phyloP scores from a whole-genome alignment of 2,329 filamentous ascomycete genomes.

The Paecilomyces sp. region DNA sequence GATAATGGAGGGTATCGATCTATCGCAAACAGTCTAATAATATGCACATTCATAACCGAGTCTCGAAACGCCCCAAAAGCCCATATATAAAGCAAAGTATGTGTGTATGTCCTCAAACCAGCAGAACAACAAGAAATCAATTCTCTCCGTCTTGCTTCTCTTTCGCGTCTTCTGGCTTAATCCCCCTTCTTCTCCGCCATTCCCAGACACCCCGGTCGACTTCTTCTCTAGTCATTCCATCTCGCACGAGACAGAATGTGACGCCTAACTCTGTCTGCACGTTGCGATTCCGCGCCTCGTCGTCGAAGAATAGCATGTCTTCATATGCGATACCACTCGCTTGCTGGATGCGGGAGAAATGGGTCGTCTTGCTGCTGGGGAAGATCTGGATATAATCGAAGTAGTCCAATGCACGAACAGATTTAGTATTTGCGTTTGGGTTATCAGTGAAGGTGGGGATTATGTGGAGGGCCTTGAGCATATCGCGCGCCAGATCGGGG shows the following conservation, averaged over 20 bases:
- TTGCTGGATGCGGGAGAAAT: constrained; percentile 69
- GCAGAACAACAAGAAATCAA: constrained; percentile 19
- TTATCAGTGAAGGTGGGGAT: constrained; percentile 38
- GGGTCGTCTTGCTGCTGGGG: constrained; percentile 74
- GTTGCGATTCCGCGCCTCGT: constrained; percentile 79
- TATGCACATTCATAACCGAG: neutral
- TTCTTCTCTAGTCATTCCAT: constrained; percentile 71
- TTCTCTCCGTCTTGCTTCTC: constrained; percentile 7
- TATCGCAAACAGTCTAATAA: constrained; percentile 1
- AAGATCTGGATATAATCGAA: constrained; percentile 57
- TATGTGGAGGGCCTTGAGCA: constrained; percentile 67
- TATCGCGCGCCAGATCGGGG: constrained; percentile 70
- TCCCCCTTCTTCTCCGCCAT: constrained; percentile 69
- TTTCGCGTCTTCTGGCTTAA: constrained; percentile 17
- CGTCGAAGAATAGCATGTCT: constrained; percentile 95
- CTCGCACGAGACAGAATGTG: constrained; percentile 72
- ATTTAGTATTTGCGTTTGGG: constrained; percentile 36
- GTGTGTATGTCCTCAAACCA: neutral
- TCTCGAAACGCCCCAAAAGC: neutral
- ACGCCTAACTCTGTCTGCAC: constrained; percentile 69
- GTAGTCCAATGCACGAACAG: constrained; percentile 43
- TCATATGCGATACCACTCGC: constrained; percentile 64
- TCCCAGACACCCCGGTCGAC: constrained; percentile 70
- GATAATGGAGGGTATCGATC: neutral
- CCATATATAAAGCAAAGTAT: neutral